phyloP scores from a whole-genome alignment of 2,329 filamentous ascomycete species.

The Trichoderma atrobrunneum region DNA sequence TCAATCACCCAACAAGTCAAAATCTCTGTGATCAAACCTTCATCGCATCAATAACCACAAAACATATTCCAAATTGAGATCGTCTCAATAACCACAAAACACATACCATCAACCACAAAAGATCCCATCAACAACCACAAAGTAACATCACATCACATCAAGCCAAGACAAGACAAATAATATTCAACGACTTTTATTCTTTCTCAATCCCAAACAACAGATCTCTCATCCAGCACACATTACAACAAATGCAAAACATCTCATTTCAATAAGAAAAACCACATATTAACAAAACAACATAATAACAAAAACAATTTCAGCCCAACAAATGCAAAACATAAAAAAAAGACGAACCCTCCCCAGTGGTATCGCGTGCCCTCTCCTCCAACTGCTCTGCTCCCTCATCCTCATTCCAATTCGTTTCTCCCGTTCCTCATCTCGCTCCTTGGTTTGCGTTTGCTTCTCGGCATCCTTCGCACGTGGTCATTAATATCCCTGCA shows the following conservation, averaged over 20 bases:
- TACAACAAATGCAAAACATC: neutral
- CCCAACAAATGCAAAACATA: neutral
- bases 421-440: neutral
- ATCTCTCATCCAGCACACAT: neutral
- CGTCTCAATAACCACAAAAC: neutral
- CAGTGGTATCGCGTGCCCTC: neutral
- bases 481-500: neutral
- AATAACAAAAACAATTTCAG: neutral
- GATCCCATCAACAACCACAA: neutral
- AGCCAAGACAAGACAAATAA: neutral
- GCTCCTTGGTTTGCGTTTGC: neutral
- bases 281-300: neutral
- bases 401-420: neutral
- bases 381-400: neutral
- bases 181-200: neutral
- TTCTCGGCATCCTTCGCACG: neutral
- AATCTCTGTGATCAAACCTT: neutral
- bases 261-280: neutral
- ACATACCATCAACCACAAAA: neutral
- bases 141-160: neutral
- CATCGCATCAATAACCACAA: neutral
- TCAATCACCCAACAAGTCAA: neutral
- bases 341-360: constrained; percentile 3
- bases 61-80: neutral
- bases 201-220: neutral